Evolutionary conservation across 2,329 filamentous ascomycete genomes (phyloP), one percentile per base, ranked within the genome.

Genomic region (Pseudodiploospora longispora): DNA sequence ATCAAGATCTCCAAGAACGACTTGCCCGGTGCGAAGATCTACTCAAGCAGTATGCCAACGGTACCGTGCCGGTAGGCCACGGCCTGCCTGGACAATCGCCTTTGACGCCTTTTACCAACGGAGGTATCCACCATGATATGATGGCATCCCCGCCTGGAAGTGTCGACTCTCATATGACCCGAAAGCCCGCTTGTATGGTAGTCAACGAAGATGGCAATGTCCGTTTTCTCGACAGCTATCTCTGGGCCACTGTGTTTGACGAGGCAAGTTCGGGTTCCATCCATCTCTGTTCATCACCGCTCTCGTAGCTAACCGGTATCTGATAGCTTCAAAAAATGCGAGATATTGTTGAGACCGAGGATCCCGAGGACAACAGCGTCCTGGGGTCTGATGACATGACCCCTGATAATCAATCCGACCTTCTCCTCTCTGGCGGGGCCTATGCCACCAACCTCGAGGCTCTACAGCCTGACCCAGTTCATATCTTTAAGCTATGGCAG

Each of bases 401-500:
- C 1, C 75, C 75, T 1, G 75, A 79, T 47, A 70, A 72, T 44
- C 71, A 76, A 39, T 65, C 70, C 19, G 73, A 74, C 33, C 56
- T 80, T 5, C 49, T 81, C 8, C 62, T 79, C 40, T 53, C 58
- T 5, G 64, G 66, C 30, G 68, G 70, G 42, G 56, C 66, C 30
- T 60, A 64, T 1, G 57, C 61, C 5, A 56, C 60, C 27, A 68
- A 60, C 37, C 53, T 67, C 10, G 68, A 74, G 42, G 69, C 73
- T 10, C 64, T 85, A 57, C 81, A 84, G 52, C 85, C 86, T 0
- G 68, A 78, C 4, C 75, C 80, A 0, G 72, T 78, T 9, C 78
- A 86, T 31, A 76, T 85, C 28, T 81, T 86, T 54, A 73, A 74
- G 41, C 70, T 91, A 5, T 91, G 86, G 86, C 82, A 88, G 58